These are phyloP conservation scores for Globisporangium lucens DNA, from an alignment of 352 stramenopile species.

Conservation along the genomic window DNA sequence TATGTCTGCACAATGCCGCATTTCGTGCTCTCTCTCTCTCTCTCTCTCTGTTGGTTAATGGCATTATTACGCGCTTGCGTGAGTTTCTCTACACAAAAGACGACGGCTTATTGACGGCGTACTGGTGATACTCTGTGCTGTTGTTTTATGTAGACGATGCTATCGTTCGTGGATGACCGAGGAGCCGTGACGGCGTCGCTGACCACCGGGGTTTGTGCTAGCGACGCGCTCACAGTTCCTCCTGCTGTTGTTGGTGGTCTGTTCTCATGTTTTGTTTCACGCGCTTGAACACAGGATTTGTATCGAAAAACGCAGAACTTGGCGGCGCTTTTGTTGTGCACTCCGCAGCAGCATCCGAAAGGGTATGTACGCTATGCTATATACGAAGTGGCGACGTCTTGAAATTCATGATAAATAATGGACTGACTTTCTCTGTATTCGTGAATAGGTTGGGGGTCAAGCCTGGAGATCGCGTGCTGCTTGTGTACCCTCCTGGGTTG, in stretches of 20 bases:
- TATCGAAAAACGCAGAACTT: conserved; percentile 66
- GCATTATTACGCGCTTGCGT: background rate
- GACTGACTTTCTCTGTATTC: conserved; percentile 4
- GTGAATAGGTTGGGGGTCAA: conserved; percentile 49
- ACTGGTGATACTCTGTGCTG: background rate
- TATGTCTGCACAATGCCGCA: background rate
- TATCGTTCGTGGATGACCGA: conserved; percentile 79
- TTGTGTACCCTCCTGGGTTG: conserved; percentile 97
- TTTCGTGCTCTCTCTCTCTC: background rate
- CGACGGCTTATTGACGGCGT: background rate
- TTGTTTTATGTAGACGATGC: conserved; percentile 43
- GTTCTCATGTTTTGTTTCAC: conserved; percentile 2
- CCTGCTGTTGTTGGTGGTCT: background rate
- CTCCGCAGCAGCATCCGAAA: conserved; percentile 52
- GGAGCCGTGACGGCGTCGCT: conserved; percentile 47
- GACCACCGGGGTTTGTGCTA: conserved; percentile 42
- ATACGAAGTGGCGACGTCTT: background rate
- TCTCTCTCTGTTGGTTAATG: background rate
- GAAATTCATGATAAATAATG: background rate
- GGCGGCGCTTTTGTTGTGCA: conserved; percentile 53
- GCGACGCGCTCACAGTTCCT: background rate
- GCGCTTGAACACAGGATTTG: conserved; percentile 44
- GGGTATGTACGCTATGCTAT: conserved; percentile 29
- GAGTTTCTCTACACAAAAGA: too few relatives aligned
- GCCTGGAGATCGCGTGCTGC: conserved; percentile 81